phyloP scores from a whole-genome alignment of 208 protist species.

The Crithidia bombi region DNA sequence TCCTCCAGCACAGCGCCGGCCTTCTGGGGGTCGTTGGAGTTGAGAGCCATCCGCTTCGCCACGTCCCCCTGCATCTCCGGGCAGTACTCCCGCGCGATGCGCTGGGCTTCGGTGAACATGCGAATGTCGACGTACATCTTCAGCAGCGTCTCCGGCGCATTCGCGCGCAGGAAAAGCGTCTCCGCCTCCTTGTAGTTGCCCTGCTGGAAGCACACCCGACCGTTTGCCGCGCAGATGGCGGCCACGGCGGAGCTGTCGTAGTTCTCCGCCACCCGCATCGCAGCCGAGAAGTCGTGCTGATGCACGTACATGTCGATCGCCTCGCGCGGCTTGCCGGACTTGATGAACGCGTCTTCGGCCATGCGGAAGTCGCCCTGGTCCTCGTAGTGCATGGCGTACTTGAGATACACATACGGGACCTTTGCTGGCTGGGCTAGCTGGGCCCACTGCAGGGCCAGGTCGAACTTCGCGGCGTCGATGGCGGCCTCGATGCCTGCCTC shows the following conservation, averaged over 20 bases:
- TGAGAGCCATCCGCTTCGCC: conserved; percentile 81
- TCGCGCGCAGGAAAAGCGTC: conserved; percentile 89
- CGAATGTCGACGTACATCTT: conserved; percentile 94
- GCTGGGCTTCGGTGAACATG: conserved; percentile 94
- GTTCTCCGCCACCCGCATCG: conserved; percentile 96
- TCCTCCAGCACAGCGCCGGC: conserved; percentile 92
- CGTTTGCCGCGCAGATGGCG: conserved; percentile 92
- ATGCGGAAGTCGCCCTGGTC: conserved; percentile 95
- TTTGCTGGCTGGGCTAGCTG: conserved; percentile 90
- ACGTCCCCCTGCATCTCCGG: conserved; percentile 88
- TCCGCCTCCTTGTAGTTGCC: conserved; percentile 93
- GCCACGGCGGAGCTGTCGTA: conserved; percentile 89
- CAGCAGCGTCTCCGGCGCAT: conserved; percentile 93
- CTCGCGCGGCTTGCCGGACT: conserved; percentile 96
- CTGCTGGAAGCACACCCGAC: conserved; percentile 82
- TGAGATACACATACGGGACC: conserved; percentile 96
- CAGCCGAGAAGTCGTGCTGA: conserved; percentile 95
- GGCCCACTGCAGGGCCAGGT: conserved; percentile 95
- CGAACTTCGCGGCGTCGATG: conserved; percentile 93
- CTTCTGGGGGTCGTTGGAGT: conserved; percentile 89
- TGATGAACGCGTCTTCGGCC: conserved; percentile 97
- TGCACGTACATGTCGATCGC: conserved; percentile 97
- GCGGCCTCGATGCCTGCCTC: conserved; percentile 96
- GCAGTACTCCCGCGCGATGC: conserved; percentile 90
- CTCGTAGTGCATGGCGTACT: conserved; percentile 97